Evolutionary conservation across 768 basidiomycete genomes (phyloP), one percentile per base, ranked within the genome.

Genomic region (Leccinum obscurum): DNA sequence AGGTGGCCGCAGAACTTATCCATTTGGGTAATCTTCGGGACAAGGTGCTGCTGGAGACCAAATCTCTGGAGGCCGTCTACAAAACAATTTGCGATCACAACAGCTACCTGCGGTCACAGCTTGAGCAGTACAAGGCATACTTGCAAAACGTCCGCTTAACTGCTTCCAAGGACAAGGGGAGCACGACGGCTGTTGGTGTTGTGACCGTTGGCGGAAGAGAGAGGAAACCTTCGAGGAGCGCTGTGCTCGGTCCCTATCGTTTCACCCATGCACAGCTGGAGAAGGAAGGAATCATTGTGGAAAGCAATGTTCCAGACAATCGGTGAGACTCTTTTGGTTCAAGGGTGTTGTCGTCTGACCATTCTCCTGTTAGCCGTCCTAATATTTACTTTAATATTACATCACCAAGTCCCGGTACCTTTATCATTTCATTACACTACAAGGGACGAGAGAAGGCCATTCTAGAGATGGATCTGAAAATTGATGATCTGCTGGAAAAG

Each of bases 81-180:
- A 97, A 98, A 85, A 99, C 96, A 20, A 99, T 99, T 66, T 90
- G 95, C 74, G 97, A 98, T 73, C 97, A 99, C 79, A 99, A 99
- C 80, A 93, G 93, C 73, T 99, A 98, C 75, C 81, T 99, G 75
- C 85, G 96, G 52, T 87, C 87, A 32, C 97, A 99, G 77, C 84
- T 99, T 64, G 97, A 99, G 76, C 95, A 98, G 80, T 99, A 99
- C 85, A 99, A 99, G 79, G 95, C 95, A 10, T 99, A 99, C 75
- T 81, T 99, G 15, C 94, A 96, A 79, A 99, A 99, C 72, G 97
- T 98, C 28, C 90, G 97, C 17, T 52, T 95, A 60, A 95, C 90
- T 8, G 85, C 93, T 51, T 82, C 86, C 54, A 94, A 93, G 74
- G 93, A 95, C 64, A 95, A 93, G 76, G 92, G 93, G 34, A 84